These are phyloP conservation scores for Hypocreales sp. DNA, from an alignment of 2,329 filamentous ascomycete species.

Conservation along the genomic window DNA sequence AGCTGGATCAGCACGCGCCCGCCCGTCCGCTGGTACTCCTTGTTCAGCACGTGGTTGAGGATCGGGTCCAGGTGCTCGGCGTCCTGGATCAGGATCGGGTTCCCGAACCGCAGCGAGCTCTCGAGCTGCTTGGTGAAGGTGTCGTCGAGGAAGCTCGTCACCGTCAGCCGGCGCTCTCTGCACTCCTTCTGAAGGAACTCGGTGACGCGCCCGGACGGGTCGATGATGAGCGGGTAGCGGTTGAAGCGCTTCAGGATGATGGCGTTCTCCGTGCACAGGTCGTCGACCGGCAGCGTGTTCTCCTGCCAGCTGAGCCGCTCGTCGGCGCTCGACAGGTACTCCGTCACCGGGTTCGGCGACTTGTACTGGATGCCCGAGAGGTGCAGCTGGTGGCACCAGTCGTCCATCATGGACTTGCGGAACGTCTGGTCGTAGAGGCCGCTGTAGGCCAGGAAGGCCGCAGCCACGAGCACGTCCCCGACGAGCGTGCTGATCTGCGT, in stretches of 20 bases:
- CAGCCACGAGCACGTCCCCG: slow-evolving; percentile 89
- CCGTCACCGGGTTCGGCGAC: slow-evolving; percentile 82
- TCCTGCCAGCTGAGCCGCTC: slow-evolving; percentile 92
- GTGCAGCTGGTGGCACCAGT: slow-evolving; percentile 88
- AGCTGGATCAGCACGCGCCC: slow-evolving; percentile 96
- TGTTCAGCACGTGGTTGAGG: slow-evolving; percentile 96
- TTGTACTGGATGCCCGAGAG: slow-evolving; percentile 92
- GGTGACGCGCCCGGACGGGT: slow-evolving; percentile 85
- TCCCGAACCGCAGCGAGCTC: slow-evolving; percentile 91
- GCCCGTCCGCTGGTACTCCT: slow-evolving; percentile 97
- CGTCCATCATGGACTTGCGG: slow-evolving; percentile 92
- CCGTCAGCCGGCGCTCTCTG: slow-evolving; percentile 82
- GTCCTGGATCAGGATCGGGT: slow-evolving; percentile 96
- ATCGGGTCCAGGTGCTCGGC: slow-evolving; percentile 95
- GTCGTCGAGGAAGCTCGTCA: slow-evolving; percentile 96
- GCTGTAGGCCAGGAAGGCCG: slow-evolving; percentile 91
- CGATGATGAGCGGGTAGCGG: slow-evolving; percentile 93
- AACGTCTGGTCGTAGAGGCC: slow-evolving; percentile 97
- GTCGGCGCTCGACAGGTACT: slow-evolving; percentile 92
- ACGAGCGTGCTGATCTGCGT: slow-evolving; percentile 94
- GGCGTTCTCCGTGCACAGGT: slow-evolving; percentile 96
- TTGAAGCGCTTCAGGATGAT: slow-evolving; percentile 98
- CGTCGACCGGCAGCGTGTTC: slow-evolving; percentile 84
- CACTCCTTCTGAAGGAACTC: slow-evolving; percentile 93
- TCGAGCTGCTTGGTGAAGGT: slow-evolving; percentile 97